phyloP scores from a whole-genome alignment of 2,329 filamentous ascomycete genomes.

The Cercospora zeina region DNA sequence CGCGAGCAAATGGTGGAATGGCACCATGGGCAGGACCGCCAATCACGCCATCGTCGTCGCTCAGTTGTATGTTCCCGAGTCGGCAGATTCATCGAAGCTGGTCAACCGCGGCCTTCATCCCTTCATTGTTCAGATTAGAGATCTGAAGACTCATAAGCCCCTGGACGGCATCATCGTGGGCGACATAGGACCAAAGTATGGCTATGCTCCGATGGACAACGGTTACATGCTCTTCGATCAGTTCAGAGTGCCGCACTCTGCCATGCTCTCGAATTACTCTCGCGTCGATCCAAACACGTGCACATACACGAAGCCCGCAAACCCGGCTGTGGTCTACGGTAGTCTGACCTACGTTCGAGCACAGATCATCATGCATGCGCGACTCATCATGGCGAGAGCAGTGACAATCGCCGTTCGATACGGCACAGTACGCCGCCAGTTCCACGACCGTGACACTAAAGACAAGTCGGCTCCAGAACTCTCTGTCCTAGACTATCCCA shows the following conservation, averaged over 20 bases:
- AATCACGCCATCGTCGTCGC: conserved; percentile 58
- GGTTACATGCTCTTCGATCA: conserved; percentile 57
- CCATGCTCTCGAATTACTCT: conserved; percentile 53
- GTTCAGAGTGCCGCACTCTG: conserved; percentile 50
- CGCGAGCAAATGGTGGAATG: conserved; percentile 59
- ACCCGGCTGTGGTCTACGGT: conserved; percentile 54
- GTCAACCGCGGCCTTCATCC: conserved; percentile 54
- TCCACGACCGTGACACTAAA: conserved; percentile 51
- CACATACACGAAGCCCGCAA: conserved; percentile 48
- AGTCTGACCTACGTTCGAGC: conserved; percentile 53
- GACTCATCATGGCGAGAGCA: conserved; percentile 54
- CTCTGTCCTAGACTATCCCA: conserved; percentile 56
- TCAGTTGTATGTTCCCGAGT: conserved; percentile 51
- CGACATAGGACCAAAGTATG: conserved; percentile 59
- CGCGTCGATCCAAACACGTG: conserved; percentile 51
- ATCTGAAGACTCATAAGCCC: conserved; percentile 51
- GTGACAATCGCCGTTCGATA: conserved; percentile 57
- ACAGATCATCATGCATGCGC: conserved; percentile 53
- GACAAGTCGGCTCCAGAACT: conserved; percentile 44
- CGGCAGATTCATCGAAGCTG: conserved; percentile 37
- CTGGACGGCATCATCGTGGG: conserved; percentile 53
- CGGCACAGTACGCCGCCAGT: conserved; percentile 52
- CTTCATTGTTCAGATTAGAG: conserved; percentile 55
- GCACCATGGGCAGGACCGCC: conserved; percentile 55
- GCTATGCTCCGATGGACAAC: conserved; percentile 55